Conservation (phyloP, 2,329 filamentous ascomycete genomes). For the Talaromyces sp. region DNA sequence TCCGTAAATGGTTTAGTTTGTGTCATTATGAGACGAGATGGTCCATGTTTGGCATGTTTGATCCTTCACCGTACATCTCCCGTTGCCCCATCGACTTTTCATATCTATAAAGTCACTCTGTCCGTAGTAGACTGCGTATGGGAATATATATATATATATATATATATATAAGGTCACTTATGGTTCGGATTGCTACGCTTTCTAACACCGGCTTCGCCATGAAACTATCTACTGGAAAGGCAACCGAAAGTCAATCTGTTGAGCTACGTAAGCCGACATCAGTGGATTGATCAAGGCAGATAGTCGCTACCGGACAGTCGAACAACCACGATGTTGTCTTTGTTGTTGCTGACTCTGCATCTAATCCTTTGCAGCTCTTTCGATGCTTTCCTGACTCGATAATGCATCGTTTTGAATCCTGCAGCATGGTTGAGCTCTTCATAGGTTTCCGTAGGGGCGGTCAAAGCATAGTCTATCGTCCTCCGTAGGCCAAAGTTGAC, state of each 20-base stretch:
- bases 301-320: not conserved
- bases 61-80: slow-evolving; percentile 5
- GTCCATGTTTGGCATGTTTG: not conserved
- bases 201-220: not conserved
- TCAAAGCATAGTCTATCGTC: not conserved
- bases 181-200: not conserved
- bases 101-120: too few species aligned
- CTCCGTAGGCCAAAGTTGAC: not conserved
- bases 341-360: not conserved
- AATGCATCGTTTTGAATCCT: not conserved
- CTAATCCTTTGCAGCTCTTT: not conserved
- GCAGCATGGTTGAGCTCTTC: not conserved
- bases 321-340: not conserved
- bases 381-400: not conserved
- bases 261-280: not conserved
- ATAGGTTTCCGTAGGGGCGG: not conserved
- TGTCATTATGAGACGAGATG: not conserved
- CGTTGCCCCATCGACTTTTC: not conserved
- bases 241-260: not conserved
- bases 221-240: not conserved
- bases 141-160: too few species aligned
- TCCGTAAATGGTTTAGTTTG: not conserved
- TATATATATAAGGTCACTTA: not conserved
- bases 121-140: too few species aligned
- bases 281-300: not conserved